Evolutionary conservation across 1,284 basidiomycete genomes (phyloP), one percentile per base, ranked within the genome.

Genomic region (Moesziomyces parantarcticus): DNA sequence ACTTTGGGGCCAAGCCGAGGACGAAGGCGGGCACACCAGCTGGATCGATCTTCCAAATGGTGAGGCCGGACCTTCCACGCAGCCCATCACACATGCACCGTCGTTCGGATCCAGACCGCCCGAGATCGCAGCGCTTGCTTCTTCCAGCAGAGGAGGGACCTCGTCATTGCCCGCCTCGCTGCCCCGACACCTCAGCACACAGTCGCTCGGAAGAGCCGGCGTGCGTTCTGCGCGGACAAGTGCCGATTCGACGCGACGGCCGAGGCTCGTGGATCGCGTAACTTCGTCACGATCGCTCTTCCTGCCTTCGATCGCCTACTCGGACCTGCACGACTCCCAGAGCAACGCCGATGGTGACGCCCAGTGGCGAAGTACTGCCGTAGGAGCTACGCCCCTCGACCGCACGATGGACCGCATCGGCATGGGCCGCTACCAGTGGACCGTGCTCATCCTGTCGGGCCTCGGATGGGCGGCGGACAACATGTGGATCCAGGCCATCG

Each of bases 391-490:
- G 16, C 75, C 76, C 42, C 51, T 66, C 20, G 78, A 82, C 26
- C 66, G 88, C 81, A 94, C 92, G 1, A 91, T 95, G 84, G 92
- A 94, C 82, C 88, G 89, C 43, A 92, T 95, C 77, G 93, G 93
- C 32, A 94, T 95, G 90, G 93, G 93, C n/a, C 55, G 71, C 20
- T 81, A 79, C 51, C 81, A 81, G 49, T 77, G 71, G 74, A 62
- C 64, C 18, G 58, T 82, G 3, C 69, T 80, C 51, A 52, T 79
- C 22, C 72, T 82, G 4, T 76, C 75, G 21, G 81, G 82, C 21
- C 54, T 70, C 5, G 81, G 79, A 14, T 82, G 79, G 79, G 71
- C 76, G 1, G 79, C 81, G 1, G 81, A 82, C 63, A 84, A 84
- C 83, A 69, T 81, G 77, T 82, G 62, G 65, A 80, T 81, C 39